Base-by-base conservation (phyloP, 2,329 filamentous ascomycete species). In the Clarireedia paspali region DNA sequence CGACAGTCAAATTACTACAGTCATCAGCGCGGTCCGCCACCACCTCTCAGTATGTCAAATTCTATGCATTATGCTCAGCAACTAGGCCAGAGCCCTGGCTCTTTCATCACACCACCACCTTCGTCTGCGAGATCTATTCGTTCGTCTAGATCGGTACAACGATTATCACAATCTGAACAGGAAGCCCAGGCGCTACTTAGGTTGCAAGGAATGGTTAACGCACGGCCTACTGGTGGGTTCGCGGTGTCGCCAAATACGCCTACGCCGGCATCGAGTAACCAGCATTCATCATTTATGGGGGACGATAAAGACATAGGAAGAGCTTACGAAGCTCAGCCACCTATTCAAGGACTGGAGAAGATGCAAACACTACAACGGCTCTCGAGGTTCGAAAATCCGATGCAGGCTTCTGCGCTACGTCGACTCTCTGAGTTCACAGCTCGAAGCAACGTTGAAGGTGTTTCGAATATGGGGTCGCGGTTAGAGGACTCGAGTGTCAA, bases 301-400 rank as follows among this genome's bases (percentile, higher is more conserved):
- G 34, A 55, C 6, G 58, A 53, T 7, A 57, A 59, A 6, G 55
- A 58, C 4, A 26, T 57, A n/a, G 53, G 40, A 26, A 56, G 42
- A 24, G 27, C 10, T 7, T 9, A 23, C 12, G 49, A 47, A 40
- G 14, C 26, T 6, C 48, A 52, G 30, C 36, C 24, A 5, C 44
- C 55, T 42, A 47, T 63, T 20, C 59, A 63, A 40, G 64, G 64
- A 5, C 51, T 66, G 6, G 63, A 67, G 40, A 68, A 67, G 53
- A 68, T 67, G 67, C 67, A 69, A 44, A 67, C 65, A 23, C 56
- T 68, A 20, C 66, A 68, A 45, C 58, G 66, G 53, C 57, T 68
- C 2, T 62, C 67, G 1, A 64, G 62, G 47, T 68, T 66, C 55
- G 59, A 62, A 1, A 68, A 68, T 46, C 67, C 67, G 4, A 63